Base-by-base conservation (phyloP, 73 alveolate species). In the Symbiodinium natans region DNA sequence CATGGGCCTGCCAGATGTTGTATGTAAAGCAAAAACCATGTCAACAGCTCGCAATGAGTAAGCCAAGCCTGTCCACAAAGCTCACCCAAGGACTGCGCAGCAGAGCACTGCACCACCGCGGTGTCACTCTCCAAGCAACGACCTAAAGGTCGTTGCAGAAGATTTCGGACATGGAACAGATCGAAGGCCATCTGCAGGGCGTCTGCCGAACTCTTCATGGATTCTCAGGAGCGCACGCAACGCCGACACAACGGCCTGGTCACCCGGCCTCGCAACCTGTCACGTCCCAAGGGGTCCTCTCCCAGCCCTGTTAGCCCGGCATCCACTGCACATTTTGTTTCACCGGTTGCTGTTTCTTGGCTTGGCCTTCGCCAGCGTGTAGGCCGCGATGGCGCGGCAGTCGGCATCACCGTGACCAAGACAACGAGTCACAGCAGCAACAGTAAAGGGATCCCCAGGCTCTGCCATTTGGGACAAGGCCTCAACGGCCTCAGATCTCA, bases 111-210 rank as follows among this genome's bases (percentile, higher is more conserved):
- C 23, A 74, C 84, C 31, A 74, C 42, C 23, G 84, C 84, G 9
- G 23, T 11, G 29, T 74, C 84, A 43, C 84, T 74, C 84, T 74
- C 84, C 41, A 74, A 33, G 84, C 84, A 15, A 27, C 42, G 84
- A 74, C 84, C 84, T 74, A 4, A 63, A 7, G 80, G 10, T 56
- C 19, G 21, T 21, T 25, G 3, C 33, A 56, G 80, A 29, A 29
- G 23, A 52, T 2, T 52, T 29, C 71, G n/a, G n/a, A n/a, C n/a
- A n/a, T n/a, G n/a, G n/a, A n/a, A n/a, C n/a, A n/a, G n/a, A n/a
- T n/a, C n/a, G n/a, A n/a, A n/a, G n/a, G n/a, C n/a, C n/a, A n/a
- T n/a, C n/a, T n/a, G n/a, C 63, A 48, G 63, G 63, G 23, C 63
- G 17, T 10, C 63, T 10, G 23, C 17, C 63, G 63, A 48, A 48